Evolutionary conservation across 495 filamentous ascomycete genomes (phyloP).

Genomic region (Cryomyces minteri): DNA sequence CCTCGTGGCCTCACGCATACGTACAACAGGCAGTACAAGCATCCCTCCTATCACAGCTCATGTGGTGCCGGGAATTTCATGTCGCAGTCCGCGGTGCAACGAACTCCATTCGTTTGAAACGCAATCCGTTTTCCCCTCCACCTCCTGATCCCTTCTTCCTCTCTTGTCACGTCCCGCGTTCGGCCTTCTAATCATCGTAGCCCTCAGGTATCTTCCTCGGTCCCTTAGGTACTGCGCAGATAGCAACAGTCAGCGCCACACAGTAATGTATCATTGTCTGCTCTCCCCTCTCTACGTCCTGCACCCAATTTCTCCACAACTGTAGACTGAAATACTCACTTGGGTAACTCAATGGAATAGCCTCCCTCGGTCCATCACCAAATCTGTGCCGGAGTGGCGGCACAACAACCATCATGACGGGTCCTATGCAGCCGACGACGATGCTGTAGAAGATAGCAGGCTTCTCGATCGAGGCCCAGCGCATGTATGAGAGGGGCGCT

Average conservation of each 20-base stretch:
- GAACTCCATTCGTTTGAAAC: too few relatives aligned
- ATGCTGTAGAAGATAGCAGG: slow-evolving; percentile 79
- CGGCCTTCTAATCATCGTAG: slow-evolving; percentile 42
- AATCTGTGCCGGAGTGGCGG: slow-evolving; percentile 50
- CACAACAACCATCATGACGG: slow-evolving; percentile 42
- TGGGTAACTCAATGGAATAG: slow-evolving; percentile 78
- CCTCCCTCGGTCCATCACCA: slow-evolving; percentile 49
- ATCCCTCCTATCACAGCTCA: too few relatives aligned
- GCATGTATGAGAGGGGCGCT: slow-evolving; percentile 60
- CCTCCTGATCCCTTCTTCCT: too few relatives aligned
- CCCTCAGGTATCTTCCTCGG: slow-evolving; percentile 52
- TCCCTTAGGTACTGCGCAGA: slow-evolving; percentile 47
- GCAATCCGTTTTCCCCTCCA: too few relatives aligned
- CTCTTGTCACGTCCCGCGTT: too few relatives aligned
- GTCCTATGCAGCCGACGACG: slow-evolving; percentile 51
- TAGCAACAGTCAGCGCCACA: slow-evolving; percentile 1
- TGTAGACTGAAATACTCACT: slow-evolving; percentile 34
- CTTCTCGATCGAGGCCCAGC: slow-evolving; percentile 70
- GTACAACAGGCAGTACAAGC: too few relatives aligned
- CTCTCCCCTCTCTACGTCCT: not conserved
- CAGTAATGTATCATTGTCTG: not conserved
- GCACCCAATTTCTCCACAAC: not conserved
- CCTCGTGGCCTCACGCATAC: too few relatives aligned
- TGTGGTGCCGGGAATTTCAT: too few relatives aligned
- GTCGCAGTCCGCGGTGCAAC: too few relatives aligned